These are phyloP conservation scores for Trichoderma sp. DNA, from an alignment of 2,329 filamentous ascomycete genomes.

Conservation along the genomic window DNA sequence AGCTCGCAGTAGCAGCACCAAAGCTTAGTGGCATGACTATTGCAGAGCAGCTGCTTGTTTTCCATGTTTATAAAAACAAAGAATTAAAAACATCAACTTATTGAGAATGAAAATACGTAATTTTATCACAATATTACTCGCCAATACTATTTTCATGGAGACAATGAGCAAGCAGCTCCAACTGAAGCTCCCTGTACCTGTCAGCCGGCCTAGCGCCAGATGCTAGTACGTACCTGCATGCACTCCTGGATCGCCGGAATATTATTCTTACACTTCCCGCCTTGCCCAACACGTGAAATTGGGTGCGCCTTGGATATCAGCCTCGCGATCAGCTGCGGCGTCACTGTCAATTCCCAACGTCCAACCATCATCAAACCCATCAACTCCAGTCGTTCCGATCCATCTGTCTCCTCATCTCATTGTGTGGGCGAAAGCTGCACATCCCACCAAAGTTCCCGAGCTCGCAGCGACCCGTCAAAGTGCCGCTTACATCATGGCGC, in stretches of 20 bases:
- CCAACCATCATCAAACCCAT: background rate
- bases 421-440: background rate
- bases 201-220: background rate
- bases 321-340: conserved; percentile 13
- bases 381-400: background rate
- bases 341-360: conserved; percentile 6
- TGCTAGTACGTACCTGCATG: background rate
- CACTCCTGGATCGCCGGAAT: conserved; percentile 13
- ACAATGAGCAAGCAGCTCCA: background rate
- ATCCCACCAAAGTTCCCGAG: background rate
- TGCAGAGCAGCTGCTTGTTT: background rate
- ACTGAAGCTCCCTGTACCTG: background rate
- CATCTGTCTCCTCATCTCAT: background rate
- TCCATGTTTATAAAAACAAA: background rate
- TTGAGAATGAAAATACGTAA: background rate
- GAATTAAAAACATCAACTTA: background rate
- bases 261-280: conserved; percentile 21
- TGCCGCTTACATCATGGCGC: conserved; percentile 30
- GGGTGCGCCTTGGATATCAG: conserved; percentile 25
- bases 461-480: background rate
- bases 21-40: background rate
- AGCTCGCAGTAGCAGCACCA: background rate
- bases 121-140: too few relatives aligned
- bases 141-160: background rate
- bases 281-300: conserved; percentile 22